Evolutionary conservation across 2,329 filamentous ascomycete species (phyloP).

Genomic region (Tolypocladium pustulatum): DNA sequence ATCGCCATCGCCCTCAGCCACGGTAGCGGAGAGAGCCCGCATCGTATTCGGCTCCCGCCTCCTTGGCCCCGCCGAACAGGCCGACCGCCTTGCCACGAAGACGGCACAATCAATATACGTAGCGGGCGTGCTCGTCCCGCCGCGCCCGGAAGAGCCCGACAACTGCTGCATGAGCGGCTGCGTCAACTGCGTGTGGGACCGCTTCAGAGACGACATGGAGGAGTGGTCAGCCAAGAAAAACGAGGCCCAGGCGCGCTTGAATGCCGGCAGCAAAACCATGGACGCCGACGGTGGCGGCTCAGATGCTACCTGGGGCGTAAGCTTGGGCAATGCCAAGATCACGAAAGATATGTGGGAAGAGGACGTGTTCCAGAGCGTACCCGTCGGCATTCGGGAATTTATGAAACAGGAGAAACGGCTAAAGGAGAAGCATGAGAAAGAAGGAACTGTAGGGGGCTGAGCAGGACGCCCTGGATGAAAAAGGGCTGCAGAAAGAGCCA

Average conservation of each 20-base stretch:
- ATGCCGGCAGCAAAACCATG: slow-evolving; percentile 42
- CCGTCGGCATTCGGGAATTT: slow-evolving; percentile 89
- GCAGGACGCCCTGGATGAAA: not conserved
- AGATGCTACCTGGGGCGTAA: slow-evolving; percentile 51
- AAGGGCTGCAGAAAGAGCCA: not conserved
- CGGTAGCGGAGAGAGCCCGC: slow-evolving; percentile 43
- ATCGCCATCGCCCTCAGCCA: slow-evolving; percentile 17
- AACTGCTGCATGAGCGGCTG: slow-evolving; percentile 99
- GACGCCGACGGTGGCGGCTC: slow-evolving; percentile 74
- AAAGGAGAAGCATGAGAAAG: slow-evolving; percentile 59
- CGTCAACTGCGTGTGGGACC: slow-evolving; percentile 94
- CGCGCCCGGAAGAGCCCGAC: slow-evolving; percentile 78
- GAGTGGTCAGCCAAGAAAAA: slow-evolving; percentile 63
- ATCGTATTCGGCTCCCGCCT: slow-evolving; percentile 77
- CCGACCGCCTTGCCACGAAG: slow-evolving; percentile 47
- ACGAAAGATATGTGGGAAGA: slow-evolving; percentile 48
- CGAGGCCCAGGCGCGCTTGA: slow-evolving; percentile 49
- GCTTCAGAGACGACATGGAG: slow-evolving; percentile 84
- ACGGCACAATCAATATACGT: slow-evolving; percentile 51
- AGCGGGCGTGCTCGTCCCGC: slow-evolving; percentile 74
- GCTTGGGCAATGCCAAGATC: slow-evolving; percentile 27
- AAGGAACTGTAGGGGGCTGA: slow-evolving; percentile 37
- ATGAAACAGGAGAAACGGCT: slow-evolving; percentile 94
- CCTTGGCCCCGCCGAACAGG: slow-evolving; percentile 60
- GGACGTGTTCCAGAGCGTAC: slow-evolving; percentile 68